A percentile compares a stretch with the other conserved stretches of the same genome.
Evolutionary conservation across 306 rosid genomes (phyloP).

Genomic region (Vicia faba): DNA sequence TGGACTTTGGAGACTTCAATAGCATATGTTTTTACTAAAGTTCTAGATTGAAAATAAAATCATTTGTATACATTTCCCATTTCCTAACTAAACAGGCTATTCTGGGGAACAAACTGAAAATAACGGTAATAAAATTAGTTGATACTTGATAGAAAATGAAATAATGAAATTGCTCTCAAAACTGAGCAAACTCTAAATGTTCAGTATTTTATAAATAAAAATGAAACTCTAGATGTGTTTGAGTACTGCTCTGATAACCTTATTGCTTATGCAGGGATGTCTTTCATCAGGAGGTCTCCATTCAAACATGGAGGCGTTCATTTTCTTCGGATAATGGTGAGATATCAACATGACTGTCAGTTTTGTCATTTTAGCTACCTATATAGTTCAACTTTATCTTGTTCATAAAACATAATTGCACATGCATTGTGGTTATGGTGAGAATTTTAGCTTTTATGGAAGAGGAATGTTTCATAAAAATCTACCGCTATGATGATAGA

Average conservation of each 20-base stretch:
- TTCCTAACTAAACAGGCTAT: background rate
- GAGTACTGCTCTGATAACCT: conserved; percentile 25
- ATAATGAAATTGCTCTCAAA: conserved; percentile 11
- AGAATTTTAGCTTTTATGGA: conserved; percentile 5
- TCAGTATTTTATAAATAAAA: background rate
- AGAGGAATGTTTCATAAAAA: background rate
- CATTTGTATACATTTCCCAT: conserved; percentile 10
- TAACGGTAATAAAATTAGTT: background rate
- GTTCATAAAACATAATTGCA: conserved; percentile 19
- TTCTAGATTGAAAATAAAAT: conserved; percentile 11
- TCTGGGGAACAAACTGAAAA: background rate
- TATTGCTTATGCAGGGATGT: conserved; percentile 52
- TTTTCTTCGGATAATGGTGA: conserved; percentile 83
- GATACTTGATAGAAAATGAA: background rate
- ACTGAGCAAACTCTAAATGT: background rate
- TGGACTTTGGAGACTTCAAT: conserved; percentile 24
- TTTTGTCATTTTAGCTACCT: conserved; percentile 18
- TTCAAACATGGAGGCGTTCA: conserved; percentile 53
- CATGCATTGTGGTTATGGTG: conserved; percentile 15
- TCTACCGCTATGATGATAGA: conserved; percentile 20
- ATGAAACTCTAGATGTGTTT: too few relatives aligned
- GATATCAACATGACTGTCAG: conserved; percentile 28
- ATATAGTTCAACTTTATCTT: conserved; percentile 17
- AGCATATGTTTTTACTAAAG: conserved; percentile 1
- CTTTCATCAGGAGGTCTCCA: conserved; percentile 41